These are phyloP conservation scores for Paramecium octaurelia DNA, from an alignment of 73 alveolate genomes.

Conservation along the genomic window DNA sequence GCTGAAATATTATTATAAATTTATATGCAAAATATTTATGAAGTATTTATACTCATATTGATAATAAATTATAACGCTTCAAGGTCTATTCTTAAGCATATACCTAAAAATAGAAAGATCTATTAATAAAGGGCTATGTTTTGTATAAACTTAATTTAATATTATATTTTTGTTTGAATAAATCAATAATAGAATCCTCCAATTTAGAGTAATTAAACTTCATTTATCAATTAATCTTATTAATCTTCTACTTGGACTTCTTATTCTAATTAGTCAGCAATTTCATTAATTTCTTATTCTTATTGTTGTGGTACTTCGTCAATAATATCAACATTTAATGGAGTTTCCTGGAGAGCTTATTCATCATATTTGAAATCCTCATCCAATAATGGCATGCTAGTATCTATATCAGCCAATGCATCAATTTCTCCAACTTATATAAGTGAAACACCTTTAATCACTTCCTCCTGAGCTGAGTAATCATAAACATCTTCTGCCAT, in stretches of 20 bases:
- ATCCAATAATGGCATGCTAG: slow-evolving; percentile 5
- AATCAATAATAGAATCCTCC: slow-evolving; percentile 32
- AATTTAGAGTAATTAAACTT: background rate
- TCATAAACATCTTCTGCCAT: slow-evolving; percentile 7
- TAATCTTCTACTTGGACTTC: background rate
- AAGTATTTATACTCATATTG: too few species aligned
- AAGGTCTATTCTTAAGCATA: too few species aligned
- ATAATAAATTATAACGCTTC: too few species aligned
- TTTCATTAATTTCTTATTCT: background rate
- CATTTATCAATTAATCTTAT: background rate
- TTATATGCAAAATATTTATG: too few species aligned
- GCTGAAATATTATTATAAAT: too few species aligned
- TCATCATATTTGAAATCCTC: slow-evolving; percentile 26
- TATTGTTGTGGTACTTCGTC: background rate
- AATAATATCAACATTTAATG: background rate
- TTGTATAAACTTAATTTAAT: background rate
- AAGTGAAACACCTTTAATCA: background rate
- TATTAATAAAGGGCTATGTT: background rate
- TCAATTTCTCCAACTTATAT: background rate
- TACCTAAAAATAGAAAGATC: background rate
- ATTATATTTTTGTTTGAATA: background rate
- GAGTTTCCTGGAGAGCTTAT: background rate
- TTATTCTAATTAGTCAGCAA: background rate
- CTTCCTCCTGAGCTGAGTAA: background rate
- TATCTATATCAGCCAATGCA: background rate